Conservation (phyloP, 306 rosid species). For the Gastrolobium villosum region DNA sequence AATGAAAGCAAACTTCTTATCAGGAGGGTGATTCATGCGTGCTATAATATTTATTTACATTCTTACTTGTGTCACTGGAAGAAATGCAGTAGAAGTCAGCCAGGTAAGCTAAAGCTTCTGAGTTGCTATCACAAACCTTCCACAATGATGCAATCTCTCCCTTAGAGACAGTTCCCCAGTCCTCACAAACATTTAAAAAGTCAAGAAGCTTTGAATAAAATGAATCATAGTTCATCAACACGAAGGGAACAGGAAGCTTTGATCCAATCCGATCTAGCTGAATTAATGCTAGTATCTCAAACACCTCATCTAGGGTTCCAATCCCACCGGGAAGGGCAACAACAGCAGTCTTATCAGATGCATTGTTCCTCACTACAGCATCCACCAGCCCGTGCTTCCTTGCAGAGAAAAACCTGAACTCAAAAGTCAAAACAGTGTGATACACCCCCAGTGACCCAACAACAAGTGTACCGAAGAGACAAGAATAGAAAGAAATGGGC, state of each 20-base stretch:
- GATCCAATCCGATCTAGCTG: constrained; percentile 92
- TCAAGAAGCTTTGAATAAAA: constrained; percentile 80
- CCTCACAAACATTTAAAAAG: constrained; percentile 73
- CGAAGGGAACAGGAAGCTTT: constrained; percentile 74
- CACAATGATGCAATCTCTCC: constrained; percentile 87
- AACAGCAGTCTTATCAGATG: constrained; percentile 76
- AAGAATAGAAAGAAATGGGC: no score
- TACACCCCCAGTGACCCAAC: no score
- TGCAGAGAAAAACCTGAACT: constrained; percentile 91
- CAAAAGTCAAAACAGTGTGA: constrained; percentile 41
- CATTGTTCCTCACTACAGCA: constrained; percentile 73
- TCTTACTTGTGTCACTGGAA: constrained; percentile 39
- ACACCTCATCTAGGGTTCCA: constrained; percentile 92
- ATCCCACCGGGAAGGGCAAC: constrained; percentile 93
- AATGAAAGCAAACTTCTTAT: background rate
- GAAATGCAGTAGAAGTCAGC: constrained; percentile 70
- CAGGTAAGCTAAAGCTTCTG: constrained; percentile 81
- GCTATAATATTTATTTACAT: constrained; percentile 47
- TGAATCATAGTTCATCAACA: constrained; percentile 90
- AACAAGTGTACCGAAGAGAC: no score
- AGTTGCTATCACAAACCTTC: constrained; percentile 81
- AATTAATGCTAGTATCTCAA: constrained; percentile 79
- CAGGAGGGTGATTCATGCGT: constrained; percentile 30
- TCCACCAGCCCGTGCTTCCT: constrained; percentile 97
- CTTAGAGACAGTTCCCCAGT: constrained; percentile 77